phyloP scores from a whole-genome alignment of 176 grass and related monocot genomes.

The Neostapfia colusana region DNA sequence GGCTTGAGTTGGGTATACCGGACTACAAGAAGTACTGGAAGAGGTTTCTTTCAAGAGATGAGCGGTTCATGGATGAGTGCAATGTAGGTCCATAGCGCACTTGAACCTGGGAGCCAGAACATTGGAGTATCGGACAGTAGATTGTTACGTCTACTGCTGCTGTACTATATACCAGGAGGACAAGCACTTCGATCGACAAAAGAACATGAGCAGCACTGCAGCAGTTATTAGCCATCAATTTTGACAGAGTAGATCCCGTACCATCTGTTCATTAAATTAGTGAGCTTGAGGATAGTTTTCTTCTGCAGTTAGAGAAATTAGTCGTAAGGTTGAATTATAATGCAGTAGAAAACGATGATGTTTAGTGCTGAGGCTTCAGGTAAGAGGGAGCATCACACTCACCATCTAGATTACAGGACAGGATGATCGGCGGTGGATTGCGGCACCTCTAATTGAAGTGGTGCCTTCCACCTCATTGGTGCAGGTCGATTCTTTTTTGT shows the following conservation, averaged over 20 bases:
- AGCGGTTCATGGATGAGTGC: slow-evolving; percentile 93
- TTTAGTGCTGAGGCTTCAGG: slow-evolving; percentile 40
- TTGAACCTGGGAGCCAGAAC: slow-evolving; percentile 38
- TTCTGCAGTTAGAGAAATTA: slow-evolving; percentile 55
- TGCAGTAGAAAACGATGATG: slow-evolving; percentile 44
- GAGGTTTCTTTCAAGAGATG: slow-evolving; percentile 71
- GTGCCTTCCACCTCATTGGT: slow-evolving; percentile 44
- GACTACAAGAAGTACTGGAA: slow-evolving; percentile 91
- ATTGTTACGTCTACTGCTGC: slow-evolving; percentile 47
- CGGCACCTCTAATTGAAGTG: slow-evolving; percentile 53
- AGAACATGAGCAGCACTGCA: slow-evolving; percentile 41
- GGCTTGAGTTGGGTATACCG: slow-evolving; percentile 97
- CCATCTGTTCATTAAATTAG: slow-evolving; percentile 68
- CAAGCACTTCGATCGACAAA: slow-evolving; percentile 33
- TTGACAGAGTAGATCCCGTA: slow-evolving; percentile 62
- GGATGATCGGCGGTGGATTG: slow-evolving; percentile 40
- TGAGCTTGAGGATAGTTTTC: slow-evolving; percentile 53
- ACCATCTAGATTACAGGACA: slow-evolving; percentile 48
- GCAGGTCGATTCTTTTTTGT: slow-evolving; percentile 64
- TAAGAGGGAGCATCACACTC: slow-evolving; percentile 52
- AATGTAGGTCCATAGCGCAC: slow-evolving; percentile 79
- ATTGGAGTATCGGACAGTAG: slow-evolving; percentile 43
- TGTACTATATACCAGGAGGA: slow-evolving; percentile 58
- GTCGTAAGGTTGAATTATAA: slow-evolving; percentile 53
- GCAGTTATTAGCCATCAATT: slow-evolving; percentile 54